These are phyloP conservation scores for Mycosphaerella sp. DNA, from an alignment of 2,329 filamentous ascomycete species.

Conservation along the genomic window DNA sequence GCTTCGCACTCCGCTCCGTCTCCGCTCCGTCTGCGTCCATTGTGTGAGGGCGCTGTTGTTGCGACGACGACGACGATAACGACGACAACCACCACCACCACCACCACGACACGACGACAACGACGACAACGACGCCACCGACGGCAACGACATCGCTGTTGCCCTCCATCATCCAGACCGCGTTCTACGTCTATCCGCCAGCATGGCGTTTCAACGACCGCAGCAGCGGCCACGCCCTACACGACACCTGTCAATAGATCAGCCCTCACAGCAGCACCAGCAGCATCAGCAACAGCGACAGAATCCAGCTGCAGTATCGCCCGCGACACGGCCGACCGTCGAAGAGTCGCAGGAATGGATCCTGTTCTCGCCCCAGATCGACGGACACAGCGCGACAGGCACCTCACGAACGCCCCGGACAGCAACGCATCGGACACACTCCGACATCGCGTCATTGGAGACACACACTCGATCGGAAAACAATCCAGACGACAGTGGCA, in stretches of 20 bases:
- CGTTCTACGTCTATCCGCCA: too few relatives aligned
- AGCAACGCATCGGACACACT: slow-evolving; percentile 58
- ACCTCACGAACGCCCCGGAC: slow-evolving; percentile 62
- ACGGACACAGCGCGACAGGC: slow-evolving; percentile 59
- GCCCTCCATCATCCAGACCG: slow-evolving; percentile 7
- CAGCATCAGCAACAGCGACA: slow-evolving; percentile 14
- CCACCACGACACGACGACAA: too few relatives aligned
- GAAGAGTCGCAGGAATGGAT: slow-evolving; percentile 91
- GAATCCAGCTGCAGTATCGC: slow-evolving; percentile 25
- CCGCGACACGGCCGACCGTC: slow-evolving; percentile 43
- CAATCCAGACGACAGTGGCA: slow-evolving; percentile 41
- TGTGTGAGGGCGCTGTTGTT: too few relatives aligned
- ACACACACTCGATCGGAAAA: slow-evolving; percentile 56
- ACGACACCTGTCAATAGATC: slow-evolving; percentile 18
- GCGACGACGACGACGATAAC: too few relatives aligned
- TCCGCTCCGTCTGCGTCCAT: too few relatives aligned
- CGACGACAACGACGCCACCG: not conserved
- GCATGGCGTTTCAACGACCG: slow-evolving; percentile 25
- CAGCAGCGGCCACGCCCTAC: slow-evolving; percentile 19
- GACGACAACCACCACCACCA: too few relatives aligned
- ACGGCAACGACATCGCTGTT: not conserved
- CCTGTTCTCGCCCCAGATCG: slow-evolving; percentile 67
- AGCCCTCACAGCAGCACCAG: slow-evolving; percentile 11
- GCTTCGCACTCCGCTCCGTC: too few relatives aligned
- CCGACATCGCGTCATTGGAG: slow-evolving; percentile 73